These are phyloP conservation scores for Rhynchosporium agropyri DNA, from an alignment of 2,329 filamentous ascomycete genomes.

Conservation along the genomic window DNA sequence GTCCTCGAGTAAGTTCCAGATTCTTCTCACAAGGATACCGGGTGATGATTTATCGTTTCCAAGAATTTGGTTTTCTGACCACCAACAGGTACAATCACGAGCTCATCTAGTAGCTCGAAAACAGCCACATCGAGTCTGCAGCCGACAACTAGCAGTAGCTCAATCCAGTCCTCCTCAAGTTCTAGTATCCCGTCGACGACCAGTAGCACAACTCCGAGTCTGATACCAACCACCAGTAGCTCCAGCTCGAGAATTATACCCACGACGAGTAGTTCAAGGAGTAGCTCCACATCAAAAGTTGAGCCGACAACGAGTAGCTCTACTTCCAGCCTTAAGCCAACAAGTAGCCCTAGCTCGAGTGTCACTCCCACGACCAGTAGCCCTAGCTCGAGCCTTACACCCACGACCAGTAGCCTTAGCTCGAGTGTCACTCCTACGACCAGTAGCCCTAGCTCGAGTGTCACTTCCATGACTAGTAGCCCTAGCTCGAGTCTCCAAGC, in stretches of 20 bases:
- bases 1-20: not conserved
- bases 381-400: too few species aligned
- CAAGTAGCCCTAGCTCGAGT: too few species aligned
- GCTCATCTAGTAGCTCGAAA: not conserved
- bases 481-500: too few species aligned
- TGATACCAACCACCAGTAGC: not conserved
- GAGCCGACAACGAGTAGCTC: not conserved
- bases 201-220: not conserved
- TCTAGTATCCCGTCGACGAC: not conserved
- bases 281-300: not conserved
- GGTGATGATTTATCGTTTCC: not conserved
- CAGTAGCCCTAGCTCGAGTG: too few species aligned
- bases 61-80: not conserved
- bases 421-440: too few species aligned
- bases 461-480: too few species aligned
- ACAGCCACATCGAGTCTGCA: not conserved
- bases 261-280: not conserved
- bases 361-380: too few species aligned
- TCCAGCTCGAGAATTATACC: not conserved
- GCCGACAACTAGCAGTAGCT: too few species aligned
- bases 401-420: too few species aligned
- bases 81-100: not conserved
- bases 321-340: too few species aligned
- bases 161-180: too few species aligned
- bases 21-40: too few species aligned